A percentile compares a stretch with the other conserved stretches of the same genome.
These are phyloP conservation scores for Capsella bursapastoris DNA, from an alignment of 345 rosid species.

Conservation along the genomic window DNA sequence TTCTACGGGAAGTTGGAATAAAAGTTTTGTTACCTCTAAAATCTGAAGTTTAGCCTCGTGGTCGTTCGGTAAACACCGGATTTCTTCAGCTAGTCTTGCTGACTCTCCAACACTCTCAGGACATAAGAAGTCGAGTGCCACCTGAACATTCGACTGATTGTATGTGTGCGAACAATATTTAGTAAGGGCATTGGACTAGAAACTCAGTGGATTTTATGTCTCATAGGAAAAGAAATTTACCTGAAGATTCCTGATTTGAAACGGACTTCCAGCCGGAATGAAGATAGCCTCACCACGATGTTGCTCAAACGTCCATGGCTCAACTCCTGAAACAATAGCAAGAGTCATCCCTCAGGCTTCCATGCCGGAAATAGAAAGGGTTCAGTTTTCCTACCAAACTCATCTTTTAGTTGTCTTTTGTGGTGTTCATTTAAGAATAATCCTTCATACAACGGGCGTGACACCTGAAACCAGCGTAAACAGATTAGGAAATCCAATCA, in stretches of 20 bases:
- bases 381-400: constrained; percentile 61
- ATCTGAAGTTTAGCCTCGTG: constrained; percentile 86
- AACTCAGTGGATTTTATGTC: not conserved
- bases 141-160: constrained; percentile 85
- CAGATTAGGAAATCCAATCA: constrained; percentile 33
- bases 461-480: constrained; percentile 55
- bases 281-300: constrained; percentile 82
- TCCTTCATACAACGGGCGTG: constrained; percentile 64
- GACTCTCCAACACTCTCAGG: constrained; percentile 93
- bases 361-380: not conserved
- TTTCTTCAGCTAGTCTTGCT: constrained; percentile 76
- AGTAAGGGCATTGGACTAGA: constrained; percentile 4
- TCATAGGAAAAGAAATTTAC: constrained; percentile 41
- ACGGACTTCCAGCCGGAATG: constrained; percentile 96
- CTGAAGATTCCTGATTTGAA: constrained; percentile 80
- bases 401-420: constrained; percentile 69
- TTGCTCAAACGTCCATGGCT: constrained; percentile 93
- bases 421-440: constrained; percentile 63
- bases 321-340: constrained; percentile 65
- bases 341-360: constrained; percentile 17
- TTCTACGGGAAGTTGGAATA: not conserved
- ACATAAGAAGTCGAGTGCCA: constrained; percentile 90
- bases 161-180: constrained; percentile 9
- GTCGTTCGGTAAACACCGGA: constrained; percentile 82
- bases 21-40: constrained; percentile 66